Percentiles rank a stretch among this genome's conserved stretches.
These are phyloP conservation scores for Mucor sp. DNA, from an alignment of 371 early-diverging fungal genomes.

Conservation along the genomic window DNA sequence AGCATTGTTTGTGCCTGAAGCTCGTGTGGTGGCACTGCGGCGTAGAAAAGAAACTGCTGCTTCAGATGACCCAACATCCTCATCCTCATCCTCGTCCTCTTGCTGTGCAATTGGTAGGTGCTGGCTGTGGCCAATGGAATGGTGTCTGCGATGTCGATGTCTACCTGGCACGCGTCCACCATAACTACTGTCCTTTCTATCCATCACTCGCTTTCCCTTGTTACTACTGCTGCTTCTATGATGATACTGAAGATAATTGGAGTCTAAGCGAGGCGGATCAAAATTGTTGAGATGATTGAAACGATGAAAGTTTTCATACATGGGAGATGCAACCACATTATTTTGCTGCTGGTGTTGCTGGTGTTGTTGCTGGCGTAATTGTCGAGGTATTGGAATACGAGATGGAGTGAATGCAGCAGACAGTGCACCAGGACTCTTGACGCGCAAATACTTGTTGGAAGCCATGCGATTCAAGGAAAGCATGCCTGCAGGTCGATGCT, in stretches of 20 bases:
- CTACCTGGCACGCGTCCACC: not conserved
- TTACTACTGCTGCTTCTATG: not conserved
- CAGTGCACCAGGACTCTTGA: conserved; percentile 26
- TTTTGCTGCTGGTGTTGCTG: not conserved
- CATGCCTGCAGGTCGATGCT: not conserved
- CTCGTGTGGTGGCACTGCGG: conserved; percentile 7
- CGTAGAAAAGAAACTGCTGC: not conserved
- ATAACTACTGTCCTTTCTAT: not conserved
- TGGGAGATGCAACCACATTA: not conserved
- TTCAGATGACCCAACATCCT: not conserved
- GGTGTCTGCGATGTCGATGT: conserved; percentile 13
- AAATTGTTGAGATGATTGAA: not conserved
- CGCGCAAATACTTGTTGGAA: conserved; percentile 17
- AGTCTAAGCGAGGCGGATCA: not conserved
- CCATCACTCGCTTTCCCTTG: not conserved
- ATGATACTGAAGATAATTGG: not conserved
- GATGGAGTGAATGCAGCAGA: conserved; percentile 38
- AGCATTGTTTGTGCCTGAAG: not conserved
- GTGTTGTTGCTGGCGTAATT: not conserved
- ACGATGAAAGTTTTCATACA: not conserved
- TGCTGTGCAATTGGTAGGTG: not conserved
- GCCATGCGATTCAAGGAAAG: conserved; percentile 8
- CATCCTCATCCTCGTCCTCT: not conserved
- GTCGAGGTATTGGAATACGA: conserved; percentile 31
- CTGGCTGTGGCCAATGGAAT: conserved; percentile 23